A percentile compares a stretch with the other conserved stretches of the same genome.
These are phyloP conservation scores for Mycena maculata DNA, from an alignment of 768 basidiomycete species.

Conservation along the genomic window DNA sequence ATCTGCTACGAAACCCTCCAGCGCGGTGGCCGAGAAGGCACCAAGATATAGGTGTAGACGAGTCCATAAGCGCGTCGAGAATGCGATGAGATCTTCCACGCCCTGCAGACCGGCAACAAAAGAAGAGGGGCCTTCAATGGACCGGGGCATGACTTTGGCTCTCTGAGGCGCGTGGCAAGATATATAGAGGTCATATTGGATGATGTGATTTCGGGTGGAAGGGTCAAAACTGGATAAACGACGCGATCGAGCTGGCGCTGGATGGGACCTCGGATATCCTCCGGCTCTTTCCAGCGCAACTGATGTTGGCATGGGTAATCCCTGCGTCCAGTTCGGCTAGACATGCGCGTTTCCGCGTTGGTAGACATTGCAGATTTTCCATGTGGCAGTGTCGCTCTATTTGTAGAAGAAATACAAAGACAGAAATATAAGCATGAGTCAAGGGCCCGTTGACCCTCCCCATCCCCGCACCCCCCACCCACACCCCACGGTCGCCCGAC, in stretches of 20 bases:
- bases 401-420: too few relatives aligned
- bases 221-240: slow-evolving; percentile 16
- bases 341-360: not conserved
- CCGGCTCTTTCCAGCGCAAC: not conserved
- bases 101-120: slow-evolving; percentile 34
- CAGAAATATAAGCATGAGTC: too few relatives aligned
- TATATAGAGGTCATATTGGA: slow-evolving; percentile 6
- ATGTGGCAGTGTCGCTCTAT: too few relatives aligned
- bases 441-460: too few relatives aligned
- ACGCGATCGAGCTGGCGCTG: slow-evolving; percentile 7
- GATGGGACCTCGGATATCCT: not conserved
- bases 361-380: not conserved
- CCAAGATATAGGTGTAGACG: not conserved
- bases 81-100: slow-evolving; percentile 41
- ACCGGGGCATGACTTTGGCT: not conserved
- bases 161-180: not conserved
- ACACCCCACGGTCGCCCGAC: not conserved
- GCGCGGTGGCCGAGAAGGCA: not conserved
- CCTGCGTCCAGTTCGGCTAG: not conserved
- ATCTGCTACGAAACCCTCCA: not conserved
- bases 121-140: slow-evolving; percentile 31
- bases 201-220: slow-evolving; percentile 18
- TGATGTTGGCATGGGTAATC: not conserved
- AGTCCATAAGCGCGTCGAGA: slow-evolving; percentile 40
- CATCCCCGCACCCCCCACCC: not conserved